Percentiles rank a stretch among this genome's conserved stretches.
Evolutionary conservation across 2,329 filamentous ascomycete species (phyloP).

Genomic region (Verruconis gallopava): DNA sequence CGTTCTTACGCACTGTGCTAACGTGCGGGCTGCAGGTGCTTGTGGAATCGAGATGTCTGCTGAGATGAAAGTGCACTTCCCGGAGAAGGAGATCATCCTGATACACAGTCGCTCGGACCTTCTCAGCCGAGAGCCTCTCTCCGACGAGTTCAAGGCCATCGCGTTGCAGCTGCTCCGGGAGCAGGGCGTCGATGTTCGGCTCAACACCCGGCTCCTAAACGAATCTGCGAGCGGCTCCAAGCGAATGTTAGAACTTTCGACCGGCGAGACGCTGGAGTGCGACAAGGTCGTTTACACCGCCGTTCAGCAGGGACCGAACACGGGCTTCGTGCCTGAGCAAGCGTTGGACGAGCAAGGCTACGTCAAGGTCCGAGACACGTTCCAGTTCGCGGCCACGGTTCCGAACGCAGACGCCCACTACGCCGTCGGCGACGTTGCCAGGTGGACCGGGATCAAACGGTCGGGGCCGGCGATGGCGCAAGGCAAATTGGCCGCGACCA

Average conservation of each 20-base stretch:
- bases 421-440: slow-evolving; percentile 54
- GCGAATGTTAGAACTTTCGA: slow-evolving; percentile 41
- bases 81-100: slow-evolving; percentile 53
- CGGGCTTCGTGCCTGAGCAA: slow-evolving; percentile 46
- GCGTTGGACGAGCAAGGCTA: slow-evolving; percentile 52
- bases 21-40: slow-evolving; percentile 37
- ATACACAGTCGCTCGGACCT: slow-evolving; percentile 60
- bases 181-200: slow-evolving; percentile 50
- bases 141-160: slow-evolving; percentile 53
- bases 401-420: slow-evolving; percentile 51
- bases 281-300: slow-evolving; percentile 59
- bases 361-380: slow-evolving; percentile 46
- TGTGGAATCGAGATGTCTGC: slow-evolving; percentile 75
- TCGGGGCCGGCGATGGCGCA: slow-evolving; percentile 65
- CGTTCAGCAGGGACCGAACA: slow-evolving; percentile 48
- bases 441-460: slow-evolving; percentile 69
- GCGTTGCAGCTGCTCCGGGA: slow-evolving; percentile 46
- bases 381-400: slow-evolving; percentile 36
- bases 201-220: slow-evolving; percentile 45
- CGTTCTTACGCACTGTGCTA: too few species aligned
- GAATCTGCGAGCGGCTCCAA: slow-evolving; percentile 29
- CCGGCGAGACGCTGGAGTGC: slow-evolving; percentile 46
- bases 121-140: slow-evolving; percentile 59
- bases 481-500: slow-evolving; percentile 52
- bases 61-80: slow-evolving; percentile 57